phyloP scores from a whole-genome alignment of 805 yeast species.

The Scheffersomyces amazonensis region DNA sequence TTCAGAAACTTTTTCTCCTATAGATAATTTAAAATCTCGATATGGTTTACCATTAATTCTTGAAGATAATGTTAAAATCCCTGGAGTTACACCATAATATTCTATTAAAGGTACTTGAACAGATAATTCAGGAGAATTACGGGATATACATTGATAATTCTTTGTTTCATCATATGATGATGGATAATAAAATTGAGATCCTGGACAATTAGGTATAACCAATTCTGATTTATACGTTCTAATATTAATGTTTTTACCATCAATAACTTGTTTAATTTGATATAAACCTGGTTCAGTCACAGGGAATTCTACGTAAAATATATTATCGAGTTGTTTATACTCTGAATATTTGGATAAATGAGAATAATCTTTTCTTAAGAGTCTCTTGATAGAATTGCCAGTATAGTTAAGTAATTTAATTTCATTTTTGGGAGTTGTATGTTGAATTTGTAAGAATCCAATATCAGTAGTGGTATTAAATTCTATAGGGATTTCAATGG shows the following conservation, averaged over 20 bases:
- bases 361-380: conserved; percentile 26
- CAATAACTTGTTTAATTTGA: conserved; percentile 63
- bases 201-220: conserved; percentile 75
- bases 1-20: conserved; percentile 11
- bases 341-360: conserved; percentile 24
- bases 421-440: conserved; percentile 53
- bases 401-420: conserved; percentile 52
- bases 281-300: conserved; percentile 74
- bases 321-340: conserved; percentile 31
- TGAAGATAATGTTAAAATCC: conserved; percentile 22
- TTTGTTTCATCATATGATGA: conserved; percentile 20
- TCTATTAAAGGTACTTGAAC: conserved; percentile 45
- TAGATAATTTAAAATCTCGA: conserved; percentile 20
- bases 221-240: conserved; percentile 61
- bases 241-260: conserved; percentile 57
- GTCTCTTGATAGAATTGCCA: conserved; percentile 49
- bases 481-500: conserved; percentile 58
- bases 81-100: conserved; percentile 76
- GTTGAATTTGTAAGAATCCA: conserved; percentile 61
- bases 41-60: conserved; percentile 21
- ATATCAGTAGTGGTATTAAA: conserved; percentile 79
- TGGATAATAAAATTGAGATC: conserved; percentile 50
- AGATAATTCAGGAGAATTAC: conserved; percentile 27
- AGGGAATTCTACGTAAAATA: conserved; percentile 65
- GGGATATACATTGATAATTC: conserved; percentile 54